Evolutionary conservation across 2,329 filamentous ascomycete species (phyloP).

Genomic region (Fusarium beomiforme): DNA sequence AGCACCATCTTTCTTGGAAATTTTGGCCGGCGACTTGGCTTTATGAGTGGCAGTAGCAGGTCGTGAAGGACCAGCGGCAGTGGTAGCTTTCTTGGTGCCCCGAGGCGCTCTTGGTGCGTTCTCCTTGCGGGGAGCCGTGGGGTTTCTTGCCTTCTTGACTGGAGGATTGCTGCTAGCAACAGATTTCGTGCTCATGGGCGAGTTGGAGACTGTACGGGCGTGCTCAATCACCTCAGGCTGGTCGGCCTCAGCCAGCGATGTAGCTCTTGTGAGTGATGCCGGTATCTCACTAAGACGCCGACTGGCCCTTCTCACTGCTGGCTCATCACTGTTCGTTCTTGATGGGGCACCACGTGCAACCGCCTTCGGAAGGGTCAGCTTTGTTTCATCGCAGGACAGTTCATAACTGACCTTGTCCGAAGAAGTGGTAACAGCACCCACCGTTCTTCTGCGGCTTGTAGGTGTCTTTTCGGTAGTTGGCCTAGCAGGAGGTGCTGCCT

Average conservation of each 20-base stretch:
- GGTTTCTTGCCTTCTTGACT: conserved; percentile 69
- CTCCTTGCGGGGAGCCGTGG: conserved; percentile 57
- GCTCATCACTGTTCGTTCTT: conserved; percentile 38
- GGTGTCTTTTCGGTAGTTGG: conserved; percentile 42
- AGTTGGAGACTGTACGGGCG: conserved; percentile 47
- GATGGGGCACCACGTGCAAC: conserved; percentile 47
- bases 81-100: conserved; percentile 50
- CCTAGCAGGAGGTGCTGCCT: conserved; percentile 63
- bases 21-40: conserved; percentile 20
- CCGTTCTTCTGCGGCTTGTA: conserved; percentile 69
- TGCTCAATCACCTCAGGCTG: conserved; percentile 36
- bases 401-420: conserved; percentile 44
- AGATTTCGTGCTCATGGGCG: conserved; percentile 53
- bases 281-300: conserved; percentile 63
- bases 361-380: conserved; percentile 43
- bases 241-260: conserved; percentile 12
- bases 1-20: conserved; percentile 20
- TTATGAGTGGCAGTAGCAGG: conserved; percentile 19
- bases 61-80: conserved; percentile 26
- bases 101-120: conserved; percentile 46
- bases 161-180: conserved; percentile 55
- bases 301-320: conserved; percentile 47
- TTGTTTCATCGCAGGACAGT: background rate
- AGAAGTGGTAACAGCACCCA: conserved; percentile 53
- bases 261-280: conserved; percentile 42